Evolutionary conservation across 208 protist genomes (phyloP).

Genomic region (Wallacemonas sp.): DNA sequence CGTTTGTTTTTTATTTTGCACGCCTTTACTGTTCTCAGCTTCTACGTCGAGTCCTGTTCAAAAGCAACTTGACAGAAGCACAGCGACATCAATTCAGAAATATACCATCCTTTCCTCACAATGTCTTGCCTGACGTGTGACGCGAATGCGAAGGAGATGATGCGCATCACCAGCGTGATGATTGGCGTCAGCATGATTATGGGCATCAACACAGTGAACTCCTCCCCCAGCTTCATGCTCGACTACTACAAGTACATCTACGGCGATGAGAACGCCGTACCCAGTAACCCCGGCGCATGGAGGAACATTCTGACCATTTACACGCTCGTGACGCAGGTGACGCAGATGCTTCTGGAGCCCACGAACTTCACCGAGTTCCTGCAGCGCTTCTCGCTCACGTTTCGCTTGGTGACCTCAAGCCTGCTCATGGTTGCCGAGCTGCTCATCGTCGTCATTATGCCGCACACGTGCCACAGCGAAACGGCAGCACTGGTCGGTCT

Average conservation of each 20-base stretch:
- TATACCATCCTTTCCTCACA: too few relatives aligned
- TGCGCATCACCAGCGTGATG: constrained; percentile 76
- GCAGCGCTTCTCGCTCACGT: constrained; percentile 71
- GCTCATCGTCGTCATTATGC: constrained; percentile 60
- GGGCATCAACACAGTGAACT: constrained; percentile 87
- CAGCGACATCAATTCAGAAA: too few relatives aligned
- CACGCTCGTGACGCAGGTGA: constrained; percentile 71
- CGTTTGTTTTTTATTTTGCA: too few relatives aligned
- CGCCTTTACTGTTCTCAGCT: too few relatives aligned
- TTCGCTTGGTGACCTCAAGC: constrained; percentile 47
- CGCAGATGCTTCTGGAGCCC: constrained; percentile 72
- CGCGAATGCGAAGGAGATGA: constrained; percentile 28
- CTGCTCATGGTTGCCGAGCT: constrained; percentile 67
- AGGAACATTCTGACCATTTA: constrained; percentile 78
- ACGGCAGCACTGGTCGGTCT: constrained; percentile 60
- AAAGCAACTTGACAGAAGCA: too few relatives aligned
- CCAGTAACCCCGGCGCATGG: constrained; percentile 54
- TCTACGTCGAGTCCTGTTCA: too few relatives aligned
- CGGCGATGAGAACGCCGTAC: constrained; percentile 30
- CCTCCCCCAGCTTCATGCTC: constrained; percentile 83
- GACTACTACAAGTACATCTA: constrained; percentile 82
- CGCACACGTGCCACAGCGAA: constrained; percentile 39
- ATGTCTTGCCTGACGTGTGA: too few relatives aligned
- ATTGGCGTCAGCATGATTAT: constrained; percentile 86
- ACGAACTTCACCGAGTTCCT: constrained; percentile 73